Evolutionary conservation across 108 stramenopile genomes (phyloP).

Genomic region (Nannochloropsis oceanica): DNA sequence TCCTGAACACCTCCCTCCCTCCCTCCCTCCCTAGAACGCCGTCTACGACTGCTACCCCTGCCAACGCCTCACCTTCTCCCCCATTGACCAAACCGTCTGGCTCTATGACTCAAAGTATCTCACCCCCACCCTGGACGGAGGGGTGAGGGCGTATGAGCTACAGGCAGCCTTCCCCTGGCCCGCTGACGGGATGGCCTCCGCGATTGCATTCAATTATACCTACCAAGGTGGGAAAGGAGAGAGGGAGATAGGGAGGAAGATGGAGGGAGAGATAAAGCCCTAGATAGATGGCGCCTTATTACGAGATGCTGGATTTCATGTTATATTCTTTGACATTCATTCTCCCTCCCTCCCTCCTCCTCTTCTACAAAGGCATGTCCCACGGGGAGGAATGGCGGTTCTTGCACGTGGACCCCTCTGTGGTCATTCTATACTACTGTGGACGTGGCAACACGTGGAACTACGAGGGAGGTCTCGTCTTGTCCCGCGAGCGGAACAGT

Average conservation of each 20-base stretch:
- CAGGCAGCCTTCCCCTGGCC: background rate
- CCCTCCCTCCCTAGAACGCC: background rate
- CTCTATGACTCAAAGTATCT: background rate
- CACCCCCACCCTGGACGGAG: background rate
- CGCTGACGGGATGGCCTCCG: background rate
- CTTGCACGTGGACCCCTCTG: background rate
- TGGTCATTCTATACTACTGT: background rate
- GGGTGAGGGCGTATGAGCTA: background rate
- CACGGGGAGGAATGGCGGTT: background rate
- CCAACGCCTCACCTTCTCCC: background rate
- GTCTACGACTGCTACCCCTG: background rate
- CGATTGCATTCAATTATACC: background rate
- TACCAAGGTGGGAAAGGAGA: background rate
- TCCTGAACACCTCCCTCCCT: too few relatives aligned
- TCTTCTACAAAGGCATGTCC: background rate
- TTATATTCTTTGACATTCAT: too few relatives aligned
- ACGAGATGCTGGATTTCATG: too few relatives aligned
- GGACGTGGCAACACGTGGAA: background rate
- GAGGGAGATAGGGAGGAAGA: background rate
- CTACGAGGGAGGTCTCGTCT: background rate
- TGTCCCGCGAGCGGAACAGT: background rate
- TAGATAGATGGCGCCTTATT: too few relatives aligned
- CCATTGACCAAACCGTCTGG: background rate
- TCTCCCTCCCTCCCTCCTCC: too few relatives aligned
- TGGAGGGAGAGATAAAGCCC: background rate